phyloP scores from a whole-genome alignment of 1,284 basidiomycete genomes.

The Lentinula novae-zelandiae region DNA sequence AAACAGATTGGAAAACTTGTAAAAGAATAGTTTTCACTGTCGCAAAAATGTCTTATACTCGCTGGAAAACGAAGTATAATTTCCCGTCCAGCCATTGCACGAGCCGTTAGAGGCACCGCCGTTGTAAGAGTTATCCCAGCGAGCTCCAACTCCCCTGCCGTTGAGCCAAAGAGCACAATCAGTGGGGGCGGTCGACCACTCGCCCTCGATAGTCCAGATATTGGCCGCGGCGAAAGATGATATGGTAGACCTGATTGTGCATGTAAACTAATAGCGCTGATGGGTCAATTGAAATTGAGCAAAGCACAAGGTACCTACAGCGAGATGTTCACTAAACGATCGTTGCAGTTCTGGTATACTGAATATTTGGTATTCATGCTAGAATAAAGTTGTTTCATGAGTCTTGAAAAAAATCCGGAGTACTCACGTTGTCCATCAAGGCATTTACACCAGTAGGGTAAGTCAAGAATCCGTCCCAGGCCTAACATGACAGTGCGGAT shows the following conservation, averaged over 20 bases:
- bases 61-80: slow-evolving; percentile 51
- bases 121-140: slow-evolving; percentile 59
- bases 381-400: slow-evolving; percentile 2
- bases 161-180: slow-evolving; percentile 82
- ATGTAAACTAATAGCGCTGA: slow-evolving; percentile 36
- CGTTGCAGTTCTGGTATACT: slow-evolving; percentile 53
- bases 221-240: slow-evolving; percentile 42
- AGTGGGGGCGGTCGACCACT: slow-evolving; percentile 78
- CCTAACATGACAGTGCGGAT: slow-evolving; percentile 27
- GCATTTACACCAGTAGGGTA: slow-evolving; percentile 47
- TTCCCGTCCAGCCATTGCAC: slow-evolving; percentile 61
- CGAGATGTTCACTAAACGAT: slow-evolving; percentile 53
- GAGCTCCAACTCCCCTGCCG: slow-evolving; percentile 65
- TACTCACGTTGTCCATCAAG: slow-evolving; percentile 56
- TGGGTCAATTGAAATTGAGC: not conserved
- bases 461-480: slow-evolving; percentile 62
- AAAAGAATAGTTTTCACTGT: slow-evolving; percentile 35
- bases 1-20: not conserved
- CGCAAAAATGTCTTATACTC: slow-evolving; percentile 64
- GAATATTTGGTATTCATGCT: slow-evolving; percentile 84
- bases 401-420: slow-evolving; percentile 20
- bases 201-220: slow-evolving; percentile 64
- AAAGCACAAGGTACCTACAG: slow-evolving; percentile 28
- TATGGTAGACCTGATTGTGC: slow-evolving; percentile 35
- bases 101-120: slow-evolving; percentile 45